Conservation (phyloP, 345 rosid species). For the Erodium maritimum region DNA sequence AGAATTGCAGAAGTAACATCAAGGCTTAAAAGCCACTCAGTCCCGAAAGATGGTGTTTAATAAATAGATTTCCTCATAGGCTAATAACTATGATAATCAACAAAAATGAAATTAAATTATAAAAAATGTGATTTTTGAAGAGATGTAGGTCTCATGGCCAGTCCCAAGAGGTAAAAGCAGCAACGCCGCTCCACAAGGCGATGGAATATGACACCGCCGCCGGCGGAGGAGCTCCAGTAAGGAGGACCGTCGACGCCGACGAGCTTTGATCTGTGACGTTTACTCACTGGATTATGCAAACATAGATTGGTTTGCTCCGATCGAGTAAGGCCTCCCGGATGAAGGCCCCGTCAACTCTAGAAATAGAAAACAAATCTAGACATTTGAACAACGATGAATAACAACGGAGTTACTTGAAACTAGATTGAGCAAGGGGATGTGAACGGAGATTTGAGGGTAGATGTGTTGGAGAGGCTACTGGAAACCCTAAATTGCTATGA, state of each 20-base stretch:
- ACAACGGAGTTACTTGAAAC: no score
- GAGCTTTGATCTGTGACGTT: conserved; percentile 22
- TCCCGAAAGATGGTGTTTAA: not conserved
- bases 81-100: not conserved
- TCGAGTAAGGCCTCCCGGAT: conserved; percentile 7
- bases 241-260: conserved; percentile 13
- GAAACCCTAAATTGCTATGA: no score
- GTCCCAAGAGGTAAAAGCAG: conserved; percentile 35
- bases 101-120: no score
- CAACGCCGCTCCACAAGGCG: conserved; percentile 47
- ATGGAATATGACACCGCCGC: conserved; percentile 46
- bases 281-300: conserved; percentile 17
- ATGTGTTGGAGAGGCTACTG: no score
- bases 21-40: not conserved
- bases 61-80: not conserved
- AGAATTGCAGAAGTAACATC: not conserved
- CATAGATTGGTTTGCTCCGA: conserved; percentile 15
- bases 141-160: conserved; percentile 34
- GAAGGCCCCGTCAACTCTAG: conserved; percentile 10
- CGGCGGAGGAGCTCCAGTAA: conserved; percentile 10
- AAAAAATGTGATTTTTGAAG: no score
- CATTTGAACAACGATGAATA: no score
- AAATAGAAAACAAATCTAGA: no score
- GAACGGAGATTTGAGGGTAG: no score
- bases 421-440: no score